Evolutionary conservation across 1,139 yeast species (phyloP).

Genomic region (Pichia sp.): DNA sequence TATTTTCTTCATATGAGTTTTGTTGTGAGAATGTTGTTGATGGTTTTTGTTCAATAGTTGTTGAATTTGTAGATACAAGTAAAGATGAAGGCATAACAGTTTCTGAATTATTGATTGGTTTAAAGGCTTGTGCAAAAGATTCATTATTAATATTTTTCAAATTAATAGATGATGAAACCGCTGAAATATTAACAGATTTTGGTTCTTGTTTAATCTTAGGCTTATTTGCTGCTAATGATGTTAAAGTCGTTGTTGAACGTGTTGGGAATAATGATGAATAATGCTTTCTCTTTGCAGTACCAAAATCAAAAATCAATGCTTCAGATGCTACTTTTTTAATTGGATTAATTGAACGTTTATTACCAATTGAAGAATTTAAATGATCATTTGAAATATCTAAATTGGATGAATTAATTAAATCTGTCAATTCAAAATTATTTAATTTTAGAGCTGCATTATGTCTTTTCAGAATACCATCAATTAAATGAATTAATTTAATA

Average conservation of each 20-base stretch:
- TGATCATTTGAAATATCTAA: background rate
- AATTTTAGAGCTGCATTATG: constrained; percentile 17
- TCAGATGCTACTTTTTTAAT: background rate
- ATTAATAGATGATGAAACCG: too few relatives aligned
- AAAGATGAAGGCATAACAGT: constrained; percentile 7
- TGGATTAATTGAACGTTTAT: constrained; percentile 1
- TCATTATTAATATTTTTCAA: too few relatives aligned
- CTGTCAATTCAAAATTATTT: constrained; percentile 8
- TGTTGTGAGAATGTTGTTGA: too few relatives aligned
- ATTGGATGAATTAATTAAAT: constrained; percentile 6
- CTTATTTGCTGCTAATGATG: background rate
- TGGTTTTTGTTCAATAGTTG: background rate
- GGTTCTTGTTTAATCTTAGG: background rate
- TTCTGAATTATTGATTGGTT: background rate
- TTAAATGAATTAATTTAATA: constrained; percentile 42
- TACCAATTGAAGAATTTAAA: background rate
- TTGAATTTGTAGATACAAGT: background rate
- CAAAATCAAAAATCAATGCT: constrained; percentile 10
- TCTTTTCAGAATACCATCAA: constrained; percentile 34
- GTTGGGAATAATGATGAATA: constrained; percentile 11
- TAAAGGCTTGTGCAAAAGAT: background rate
- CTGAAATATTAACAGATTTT: background rate
- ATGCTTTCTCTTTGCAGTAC: constrained; percentile 11
- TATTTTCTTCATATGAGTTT: too few relatives aligned
- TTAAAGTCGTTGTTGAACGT: background rate